Percentiles rank a stretch among this genome's conserved stretches.
Evolutionary conservation across 2,329 filamentous ascomycete species (phyloP).

Genomic region (Didymella pinodella): DNA sequence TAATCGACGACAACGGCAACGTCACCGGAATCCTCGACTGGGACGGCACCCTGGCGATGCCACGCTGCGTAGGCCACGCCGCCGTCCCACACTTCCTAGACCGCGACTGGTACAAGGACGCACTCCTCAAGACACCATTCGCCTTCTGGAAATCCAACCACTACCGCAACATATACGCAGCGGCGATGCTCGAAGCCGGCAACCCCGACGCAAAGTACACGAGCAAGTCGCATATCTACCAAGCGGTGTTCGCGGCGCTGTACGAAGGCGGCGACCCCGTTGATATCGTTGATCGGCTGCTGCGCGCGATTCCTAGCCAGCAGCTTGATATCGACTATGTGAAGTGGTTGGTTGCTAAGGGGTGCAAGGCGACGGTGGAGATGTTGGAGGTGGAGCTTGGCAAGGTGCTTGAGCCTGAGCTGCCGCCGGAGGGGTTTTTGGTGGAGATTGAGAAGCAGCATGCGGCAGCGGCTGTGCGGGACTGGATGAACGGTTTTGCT

Average conservation of each 20-base stretch:
- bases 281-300: neutral
- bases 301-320: neutral
- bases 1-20: constrained; percentile 24
- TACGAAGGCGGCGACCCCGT: neutral
- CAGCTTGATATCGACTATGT: neutral
- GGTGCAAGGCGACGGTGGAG: neutral
- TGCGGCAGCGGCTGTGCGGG: neutral
- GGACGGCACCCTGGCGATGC: constrained; percentile 19
- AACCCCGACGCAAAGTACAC: constrained; percentile 20
- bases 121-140: neutral
- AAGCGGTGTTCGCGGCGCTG: constrained; percentile 10
- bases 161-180: constrained; percentile 22
- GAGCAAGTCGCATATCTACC: constrained; percentile 16
- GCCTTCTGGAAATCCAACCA: neutral
- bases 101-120: constrained; percentile 6
- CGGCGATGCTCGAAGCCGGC: constrained; percentile 18
- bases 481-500: neutral
- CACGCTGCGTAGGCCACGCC: constrained; percentile 23
- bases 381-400: constrained; percentile 3
- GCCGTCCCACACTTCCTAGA: constrained; percentile 22
- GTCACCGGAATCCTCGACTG: constrained; percentile 33
- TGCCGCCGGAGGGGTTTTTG: neutral
- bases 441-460: neutral
- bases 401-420: constrained; percentile 5
- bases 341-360: neutral